Evolutionary conservation across 2,329 filamentous ascomycete genomes (phyloP).

Genomic region (Claviceps africana): DNA sequence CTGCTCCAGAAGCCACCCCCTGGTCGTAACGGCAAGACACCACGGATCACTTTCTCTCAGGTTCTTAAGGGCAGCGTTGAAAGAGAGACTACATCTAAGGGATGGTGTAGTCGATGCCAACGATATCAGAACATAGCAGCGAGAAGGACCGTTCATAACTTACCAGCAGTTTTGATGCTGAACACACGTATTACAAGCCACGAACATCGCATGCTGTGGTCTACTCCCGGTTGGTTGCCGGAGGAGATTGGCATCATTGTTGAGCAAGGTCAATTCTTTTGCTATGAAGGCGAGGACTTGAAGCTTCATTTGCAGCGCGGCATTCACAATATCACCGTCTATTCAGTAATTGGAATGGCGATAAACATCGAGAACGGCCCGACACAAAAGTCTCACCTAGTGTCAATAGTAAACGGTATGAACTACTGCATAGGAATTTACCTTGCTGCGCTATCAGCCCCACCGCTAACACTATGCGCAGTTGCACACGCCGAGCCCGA

Average conservation of each 20-base stretch:
- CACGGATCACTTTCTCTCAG: constrained; percentile 63
- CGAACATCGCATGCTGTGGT: constrained; percentile 72
- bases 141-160: constrained; percentile 65
- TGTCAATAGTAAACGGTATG: constrained; percentile 76
- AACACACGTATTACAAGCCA: constrained; percentile 64
- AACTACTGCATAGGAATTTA: background rate
- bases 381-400: constrained; percentile 77
- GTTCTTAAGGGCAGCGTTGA: constrained; percentile 89
- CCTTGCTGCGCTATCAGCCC: background rate
- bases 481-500: constrained; percentile 52
- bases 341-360: constrained; percentile 81
- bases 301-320: constrained; percentile 66
- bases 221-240: constrained; percentile 78
- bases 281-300: constrained; percentile 85
- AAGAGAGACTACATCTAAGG: constrained; percentile 72
- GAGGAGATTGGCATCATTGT: constrained; percentile 89
- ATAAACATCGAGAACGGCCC: constrained; percentile 79
- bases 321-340: constrained; percentile 70
- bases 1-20: constrained; percentile 31
- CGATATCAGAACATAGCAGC: constrained; percentile 81
- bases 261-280: constrained; percentile 83
- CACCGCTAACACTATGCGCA: constrained; percentile 16
- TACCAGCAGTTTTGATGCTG: constrained; percentile 77
- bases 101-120: constrained; percentile 86
- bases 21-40: constrained; percentile 34